Conservation (phyloP, 1,139 yeast species). For the Debaryomyces nepalensis region DNA sequence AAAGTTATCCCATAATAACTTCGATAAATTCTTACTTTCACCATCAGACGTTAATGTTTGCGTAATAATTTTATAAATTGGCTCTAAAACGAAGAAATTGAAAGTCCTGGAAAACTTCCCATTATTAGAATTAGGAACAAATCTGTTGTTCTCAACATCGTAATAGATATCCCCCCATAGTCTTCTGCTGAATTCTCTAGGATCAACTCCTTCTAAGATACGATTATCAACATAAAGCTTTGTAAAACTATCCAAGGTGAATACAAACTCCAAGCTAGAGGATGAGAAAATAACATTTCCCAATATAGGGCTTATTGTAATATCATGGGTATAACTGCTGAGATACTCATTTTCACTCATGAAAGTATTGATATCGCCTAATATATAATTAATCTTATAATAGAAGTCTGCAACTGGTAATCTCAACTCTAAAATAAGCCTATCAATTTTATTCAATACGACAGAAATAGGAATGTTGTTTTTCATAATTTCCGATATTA, state of each 20-base stretch:
- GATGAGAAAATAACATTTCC: conserved; percentile 81
- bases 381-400: conserved; percentile 61
- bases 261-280: conserved; percentile 60
- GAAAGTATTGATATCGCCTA: conserved; percentile 67
- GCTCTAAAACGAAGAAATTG: conserved; percentile 70
- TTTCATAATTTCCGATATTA: conserved; percentile 53
- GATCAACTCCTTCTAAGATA: conserved; percentile 35
- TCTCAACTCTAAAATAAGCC: conserved; percentile 75
- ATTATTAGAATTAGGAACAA: conserved; percentile 42
- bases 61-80: conserved; percentile 77
- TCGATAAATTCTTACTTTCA: conserved; percentile 38
- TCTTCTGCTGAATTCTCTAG: conserved; percentile 50
- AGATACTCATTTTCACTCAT: conserved; percentile 38
- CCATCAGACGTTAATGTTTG: conserved; percentile 62
- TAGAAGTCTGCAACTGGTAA: conserved; percentile 78
- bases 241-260: conserved; percentile 71
- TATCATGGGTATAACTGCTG: conserved; percentile 30
- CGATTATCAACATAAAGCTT: conserved; percentile 46
- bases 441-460: conserved; percentile 81
- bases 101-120: conserved; percentile 55
- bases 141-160: conserved; percentile 46
- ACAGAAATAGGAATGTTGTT: conserved; percentile 58
- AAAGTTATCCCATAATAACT: conserved; percentile 52
- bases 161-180: conserved; percentile 83
- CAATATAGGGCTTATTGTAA: conserved; percentile 60